phyloP scores from a whole-genome alignment of 306 rosid species.

The Pyrus communis region DNA sequence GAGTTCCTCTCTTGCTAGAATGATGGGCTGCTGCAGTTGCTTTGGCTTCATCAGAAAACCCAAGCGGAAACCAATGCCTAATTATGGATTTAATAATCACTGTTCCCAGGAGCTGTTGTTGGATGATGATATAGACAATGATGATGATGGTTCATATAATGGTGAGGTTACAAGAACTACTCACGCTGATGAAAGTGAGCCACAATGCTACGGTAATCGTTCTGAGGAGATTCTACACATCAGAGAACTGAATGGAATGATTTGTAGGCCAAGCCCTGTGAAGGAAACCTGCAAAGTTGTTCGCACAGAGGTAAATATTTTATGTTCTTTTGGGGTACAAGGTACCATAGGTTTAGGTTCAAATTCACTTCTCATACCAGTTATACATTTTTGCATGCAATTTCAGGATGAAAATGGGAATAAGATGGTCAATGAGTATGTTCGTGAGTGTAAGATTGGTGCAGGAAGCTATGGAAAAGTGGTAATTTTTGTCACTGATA shows the following conservation, averaged over 20 bases:
- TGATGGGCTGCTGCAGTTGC: constrained; percentile 85
- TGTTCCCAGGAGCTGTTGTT: constrained; percentile 52
- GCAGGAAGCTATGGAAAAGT: constrained; percentile 99
- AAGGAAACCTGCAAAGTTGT: constrained; percentile 67
- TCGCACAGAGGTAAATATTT: constrained; percentile 59
- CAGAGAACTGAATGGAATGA: constrained; percentile 60
- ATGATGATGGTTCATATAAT: constrained; percentile 48
- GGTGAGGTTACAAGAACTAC: constrained; percentile 37
- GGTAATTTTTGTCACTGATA: constrained; percentile 43
- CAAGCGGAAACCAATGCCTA: constrained; percentile 22
- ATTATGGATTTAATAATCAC: constrained; percentile 26
- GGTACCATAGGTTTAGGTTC: neutral
- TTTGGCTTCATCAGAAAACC: constrained; percentile 59
- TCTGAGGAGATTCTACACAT: constrained; percentile 72
- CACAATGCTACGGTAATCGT: constrained; percentile 39
- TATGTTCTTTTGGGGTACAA: neutral
- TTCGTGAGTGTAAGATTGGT: constrained; percentile 90
- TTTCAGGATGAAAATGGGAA: constrained; percentile 86
- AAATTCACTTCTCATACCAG: neutral
- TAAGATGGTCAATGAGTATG: constrained; percentile 85
- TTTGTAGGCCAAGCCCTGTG: constrained; percentile 87
- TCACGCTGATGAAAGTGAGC: constrained; percentile 53
- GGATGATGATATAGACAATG: constrained; percentile 63
- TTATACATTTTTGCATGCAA: constrained; percentile 1
- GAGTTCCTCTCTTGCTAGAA: constrained; percentile 36